A percentile compares a stretch with the other conserved stretches of the same genome.
Conservation (phyloP, 768 basidiomycete genomes). For the Suillus cothurnatus region DNA sequence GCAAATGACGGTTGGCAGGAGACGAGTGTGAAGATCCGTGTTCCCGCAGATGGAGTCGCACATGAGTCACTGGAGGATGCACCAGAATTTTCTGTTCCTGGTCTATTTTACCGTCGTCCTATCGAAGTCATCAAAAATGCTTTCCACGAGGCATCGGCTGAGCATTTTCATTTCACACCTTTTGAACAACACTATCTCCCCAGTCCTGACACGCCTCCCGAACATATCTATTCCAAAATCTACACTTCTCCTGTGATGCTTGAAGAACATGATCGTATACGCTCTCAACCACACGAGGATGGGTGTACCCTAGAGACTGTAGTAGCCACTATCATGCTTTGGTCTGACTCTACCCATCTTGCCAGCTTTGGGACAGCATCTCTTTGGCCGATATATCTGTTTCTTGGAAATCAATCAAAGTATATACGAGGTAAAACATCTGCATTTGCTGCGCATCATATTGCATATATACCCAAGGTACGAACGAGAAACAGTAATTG, state of each 20-base stretch:
- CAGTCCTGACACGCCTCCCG: too few species aligned
- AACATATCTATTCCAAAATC: conserved; percentile 22
- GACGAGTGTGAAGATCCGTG: conserved; percentile 12
- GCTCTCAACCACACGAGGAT: too few species aligned
- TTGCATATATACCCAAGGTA: conserved; percentile 25
- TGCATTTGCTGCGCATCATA: conserved; percentile 19
- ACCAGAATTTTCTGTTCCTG: conserved; percentile 24
- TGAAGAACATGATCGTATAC: conserved; percentile 7
- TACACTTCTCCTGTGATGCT: conserved; percentile 25
- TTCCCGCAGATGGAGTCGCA: conserved; percentile 13
- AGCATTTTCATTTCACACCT: conserved; percentile 18
- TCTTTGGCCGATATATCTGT: conserved; percentile 20
- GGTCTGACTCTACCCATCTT: conserved; percentile 27
- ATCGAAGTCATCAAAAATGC: conserved; percentile 27
- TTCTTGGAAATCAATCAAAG: conserved; percentile 11
- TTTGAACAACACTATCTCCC: conserved; percentile 16
- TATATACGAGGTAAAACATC: conserved; percentile 11
- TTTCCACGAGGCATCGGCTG: conserved; percentile 21
- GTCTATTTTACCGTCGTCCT: conserved; percentile 29
- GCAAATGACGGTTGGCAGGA: conserved; percentile 10
- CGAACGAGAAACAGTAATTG: too few species aligned
- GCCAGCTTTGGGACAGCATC: conserved; percentile 19
- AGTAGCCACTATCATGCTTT: conserved; percentile 26
- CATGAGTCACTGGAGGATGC: not conserved
- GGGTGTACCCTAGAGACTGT: conserved; percentile 16